These are phyloP conservation scores for Macrocystidia cucumis DNA, from an alignment of 1,284 basidiomycete genomes.

Conservation along the genomic window DNA sequence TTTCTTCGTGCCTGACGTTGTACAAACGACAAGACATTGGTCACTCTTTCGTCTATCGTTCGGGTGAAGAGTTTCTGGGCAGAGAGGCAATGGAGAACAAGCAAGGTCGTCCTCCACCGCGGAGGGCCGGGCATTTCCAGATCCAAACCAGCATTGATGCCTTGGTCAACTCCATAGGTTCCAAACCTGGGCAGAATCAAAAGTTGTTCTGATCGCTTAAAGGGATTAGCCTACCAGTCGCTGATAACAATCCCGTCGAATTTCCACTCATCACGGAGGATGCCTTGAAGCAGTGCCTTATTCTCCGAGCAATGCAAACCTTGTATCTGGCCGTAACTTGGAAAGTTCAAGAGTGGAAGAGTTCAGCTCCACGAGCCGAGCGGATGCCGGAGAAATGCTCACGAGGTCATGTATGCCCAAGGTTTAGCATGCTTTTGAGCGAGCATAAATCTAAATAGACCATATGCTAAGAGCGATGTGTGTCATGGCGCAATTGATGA, in stretches of 20 bases:
- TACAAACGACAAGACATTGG: constrained; percentile 45
- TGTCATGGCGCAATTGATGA: constrained; percentile 1
- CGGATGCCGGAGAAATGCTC: constrained; percentile 7
- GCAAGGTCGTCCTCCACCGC: constrained; percentile 49
- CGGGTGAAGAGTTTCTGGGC: constrained; percentile 45
- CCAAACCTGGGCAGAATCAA: constrained; percentile 40
- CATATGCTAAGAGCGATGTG: constrained; percentile 3
- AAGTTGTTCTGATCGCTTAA: constrained; percentile 9
- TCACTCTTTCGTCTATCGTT: constrained; percentile 51
- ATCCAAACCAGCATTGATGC: constrained; percentile 61
- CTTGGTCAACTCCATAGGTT: constrained; percentile 48
- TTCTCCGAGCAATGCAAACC: constrained; percentile 61
- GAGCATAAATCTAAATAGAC: constrained; percentile 48
- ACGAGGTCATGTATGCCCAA: constrained; percentile 61
- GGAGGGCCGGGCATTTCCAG: constrained; percentile 67
- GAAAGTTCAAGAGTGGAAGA: constrained; percentile 4
- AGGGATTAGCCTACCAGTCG: constrained; percentile 48
- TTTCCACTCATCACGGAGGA: constrained; percentile 63
- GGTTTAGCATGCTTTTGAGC: constrained; percentile 54
- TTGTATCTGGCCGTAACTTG: constrained; percentile 58
- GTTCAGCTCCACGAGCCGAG: background rate
- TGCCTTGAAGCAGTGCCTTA: constrained; percentile 39
- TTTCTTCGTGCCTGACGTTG: constrained; percentile 51
- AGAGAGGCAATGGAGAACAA: constrained; percentile 48
- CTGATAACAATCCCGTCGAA: constrained; percentile 61